These are phyloP conservation scores for Trichoderma polysporum DNA, from an alignment of 2,329 filamentous ascomycete species.

Conservation along the genomic window DNA sequence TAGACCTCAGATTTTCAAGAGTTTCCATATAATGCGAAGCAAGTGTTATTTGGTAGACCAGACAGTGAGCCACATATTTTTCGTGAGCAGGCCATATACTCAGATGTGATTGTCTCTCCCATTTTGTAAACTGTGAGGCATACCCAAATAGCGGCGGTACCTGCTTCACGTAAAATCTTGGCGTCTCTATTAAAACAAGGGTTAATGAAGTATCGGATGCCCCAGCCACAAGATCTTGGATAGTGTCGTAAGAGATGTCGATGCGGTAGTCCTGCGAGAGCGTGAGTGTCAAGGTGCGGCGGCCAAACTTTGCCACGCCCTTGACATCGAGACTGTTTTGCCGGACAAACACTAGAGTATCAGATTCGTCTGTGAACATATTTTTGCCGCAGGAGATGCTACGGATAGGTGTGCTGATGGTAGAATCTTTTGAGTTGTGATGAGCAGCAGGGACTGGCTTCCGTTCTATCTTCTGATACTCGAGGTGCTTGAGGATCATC, in stretches of 20 bases:
- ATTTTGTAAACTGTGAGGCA: slow-evolving; percentile 9
- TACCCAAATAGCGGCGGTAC: not conserved
- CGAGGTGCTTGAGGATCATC: slow-evolving; percentile 30
- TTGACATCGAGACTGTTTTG: slow-evolving; percentile 33
- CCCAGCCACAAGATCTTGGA: slow-evolving; percentile 46
- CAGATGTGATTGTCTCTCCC: slow-evolving; percentile 35
- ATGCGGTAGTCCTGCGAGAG: slow-evolving; percentile 35
- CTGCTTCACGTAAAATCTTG: slow-evolving; percentile 45
- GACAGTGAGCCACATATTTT: slow-evolving; percentile 40
- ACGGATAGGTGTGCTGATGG: slow-evolving; percentile 16
- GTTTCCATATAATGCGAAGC: not conserved
- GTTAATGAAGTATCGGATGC: slow-evolving; percentile 41
- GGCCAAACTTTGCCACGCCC: slow-evolving; percentile 43
- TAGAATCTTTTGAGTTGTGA: slow-evolving; percentile 25
- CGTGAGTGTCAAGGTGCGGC: slow-evolving; percentile 42
- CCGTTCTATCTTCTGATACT: slow-evolving; percentile 30
- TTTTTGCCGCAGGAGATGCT: slow-evolving; percentile 49
- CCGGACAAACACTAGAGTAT: slow-evolving; percentile 44
- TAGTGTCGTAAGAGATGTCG: slow-evolving; percentile 50
- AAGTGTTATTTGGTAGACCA: slow-evolving; percentile 44
- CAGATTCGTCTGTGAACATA: slow-evolving; percentile 35
- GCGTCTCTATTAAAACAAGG: slow-evolving; percentile 52
- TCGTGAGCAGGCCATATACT: slow-evolving; percentile 31
- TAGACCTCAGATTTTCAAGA: slow-evolving; percentile 26
- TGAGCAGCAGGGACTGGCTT: slow-evolving; percentile 13